These are phyloP conservation scores for Boletus holoroseus DNA, from an alignment of 1,284 basidiomycete species.

Conservation along the genomic window DNA sequence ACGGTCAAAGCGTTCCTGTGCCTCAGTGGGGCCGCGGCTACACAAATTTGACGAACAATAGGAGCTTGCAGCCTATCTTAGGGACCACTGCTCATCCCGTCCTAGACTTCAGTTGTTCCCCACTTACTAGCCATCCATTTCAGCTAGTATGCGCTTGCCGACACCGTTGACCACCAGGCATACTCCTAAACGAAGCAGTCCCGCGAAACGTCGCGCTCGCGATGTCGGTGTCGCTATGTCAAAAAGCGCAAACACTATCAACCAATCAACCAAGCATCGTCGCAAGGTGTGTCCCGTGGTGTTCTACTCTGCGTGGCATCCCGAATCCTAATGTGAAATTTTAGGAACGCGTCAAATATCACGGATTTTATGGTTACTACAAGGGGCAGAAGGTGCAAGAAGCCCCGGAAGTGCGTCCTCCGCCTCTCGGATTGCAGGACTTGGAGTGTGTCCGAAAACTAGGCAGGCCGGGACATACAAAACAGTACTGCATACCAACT, in stretches of 20 bases:
- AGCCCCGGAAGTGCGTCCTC: constrained; percentile 28
- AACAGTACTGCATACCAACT: neutral
- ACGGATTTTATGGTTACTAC: constrained; percentile 9
- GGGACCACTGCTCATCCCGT: neutral
- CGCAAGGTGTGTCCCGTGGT: constrained; percentile 3
- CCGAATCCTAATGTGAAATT: constrained; percentile 1
- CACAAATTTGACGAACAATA: constrained; percentile 24
- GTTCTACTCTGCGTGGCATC: neutral
- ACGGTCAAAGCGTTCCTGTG: constrained; percentile 10
- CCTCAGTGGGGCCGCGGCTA: neutral
- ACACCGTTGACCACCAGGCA: constrained; percentile 8
- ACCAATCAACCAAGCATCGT: neutral
- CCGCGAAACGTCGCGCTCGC: constrained; percentile 9
- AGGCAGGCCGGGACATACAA: constrained; percentile 26
- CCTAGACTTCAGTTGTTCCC: neutral
- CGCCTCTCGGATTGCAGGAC: constrained; percentile 33
- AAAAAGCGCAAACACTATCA: constrained; percentile 2
- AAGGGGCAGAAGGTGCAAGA: constrained; percentile 8
- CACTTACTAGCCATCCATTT: neutral
- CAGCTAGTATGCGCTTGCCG: constrained; percentile 16
- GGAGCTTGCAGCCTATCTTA: neutral
- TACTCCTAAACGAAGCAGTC: constrained; percentile 2
- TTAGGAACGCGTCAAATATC: constrained; percentile 14
- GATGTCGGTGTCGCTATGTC: neutral
- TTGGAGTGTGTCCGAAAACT: constrained; percentile 39